These are phyloP conservation scores for Acorus gramineus DNA, from an alignment of 106 monocot species.

Conservation along the genomic window DNA sequence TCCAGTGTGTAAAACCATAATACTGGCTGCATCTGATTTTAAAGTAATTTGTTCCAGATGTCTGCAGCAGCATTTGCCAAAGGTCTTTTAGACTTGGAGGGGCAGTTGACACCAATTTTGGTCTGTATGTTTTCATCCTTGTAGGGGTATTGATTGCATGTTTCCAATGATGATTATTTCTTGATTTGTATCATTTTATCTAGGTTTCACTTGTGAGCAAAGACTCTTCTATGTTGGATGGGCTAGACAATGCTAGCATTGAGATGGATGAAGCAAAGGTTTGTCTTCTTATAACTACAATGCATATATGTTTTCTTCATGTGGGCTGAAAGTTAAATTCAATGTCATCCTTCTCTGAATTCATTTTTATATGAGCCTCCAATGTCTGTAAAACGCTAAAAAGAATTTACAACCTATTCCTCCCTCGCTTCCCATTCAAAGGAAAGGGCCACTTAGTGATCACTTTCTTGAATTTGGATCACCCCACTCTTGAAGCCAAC, in stretches of 20 bases:
- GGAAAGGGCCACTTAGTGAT: too few relatives aligned
- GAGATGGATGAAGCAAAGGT: slow-evolving; percentile 99
- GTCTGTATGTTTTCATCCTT: slow-evolving; percentile 22
- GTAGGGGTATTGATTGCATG: neutral
- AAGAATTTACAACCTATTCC: too few relatives aligned
- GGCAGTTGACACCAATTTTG: slow-evolving; percentile 91
- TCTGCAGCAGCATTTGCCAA: slow-evolving; percentile 99
- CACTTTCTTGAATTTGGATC: too few relatives aligned
- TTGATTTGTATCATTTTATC: slow-evolving; percentile 5
- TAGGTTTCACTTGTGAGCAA: slow-evolving; percentile 99
- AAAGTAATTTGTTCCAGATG: slow-evolving; percentile 46
- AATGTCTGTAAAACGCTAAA: too few relatives aligned
- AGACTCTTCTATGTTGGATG: slow-evolving; percentile 99
- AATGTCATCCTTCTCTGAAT: too few relatives aligned
- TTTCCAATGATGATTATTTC: neutral
- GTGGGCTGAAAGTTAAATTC: too few relatives aligned
- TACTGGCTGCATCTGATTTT: too few relatives aligned
- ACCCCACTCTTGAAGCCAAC: too few relatives aligned
- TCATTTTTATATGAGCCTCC: too few relatives aligned
- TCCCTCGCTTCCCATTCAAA: too few relatives aligned
- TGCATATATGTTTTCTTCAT: too few relatives aligned
- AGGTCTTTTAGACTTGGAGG: slow-evolving; percentile 98
- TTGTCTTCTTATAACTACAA: neutral
- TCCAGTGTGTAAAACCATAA: too few relatives aligned
- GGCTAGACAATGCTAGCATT: slow-evolving; percentile 86